Evolutionary conservation across 2,329 filamentous ascomycete species (phyloP), one percentile per base, ranked within the genome.

Genomic region (Apiospora marii): DNA sequence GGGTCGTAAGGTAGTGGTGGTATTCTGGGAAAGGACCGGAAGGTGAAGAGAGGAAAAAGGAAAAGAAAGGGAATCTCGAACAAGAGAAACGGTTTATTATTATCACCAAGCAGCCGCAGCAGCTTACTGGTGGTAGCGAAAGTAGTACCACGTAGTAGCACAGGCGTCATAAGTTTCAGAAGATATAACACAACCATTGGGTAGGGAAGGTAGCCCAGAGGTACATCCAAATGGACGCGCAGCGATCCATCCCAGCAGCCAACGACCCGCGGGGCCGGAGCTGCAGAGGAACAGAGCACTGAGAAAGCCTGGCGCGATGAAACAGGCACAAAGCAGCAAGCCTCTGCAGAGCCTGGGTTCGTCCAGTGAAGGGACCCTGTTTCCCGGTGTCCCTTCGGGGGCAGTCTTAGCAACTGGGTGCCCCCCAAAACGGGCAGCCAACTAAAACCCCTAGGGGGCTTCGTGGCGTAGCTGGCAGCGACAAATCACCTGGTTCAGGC

Each of bases 131-230:
- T 67, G 58, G 30, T 67, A 10, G 67, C 24, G 27, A 30, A 30
- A 49, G 27, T 51, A 53, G 68, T 41, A 51, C 46, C 27, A 41
- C 24, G 44, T 37, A 37, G 68, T 69, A 51, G 68, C 68, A 70
- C 68, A 70, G 48, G 68, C 68, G 49, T 70, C 68, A 43, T 53
- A 43, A 70, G 68, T 70, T 70, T 70, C 68, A 70, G 49, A 51
- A 48, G 30, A 64, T 64, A 41, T 64, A 64, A 64, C 58, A 64
- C 19, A 64, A 37, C 53, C 30, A 61, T 61, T 61, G 53, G 53
- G 53, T 34, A 61, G 53, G 53, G 30, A 61, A 61, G 53, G 30
- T 37, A 7, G 30, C 22, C 27, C 14, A 19, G 16, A 58, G 30
- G 51, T 53, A 53, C 51, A 24, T 41, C 16, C 41, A 46, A 46